Evolutionary conservation across 129 eudicot species (phyloP).

Genomic region (Artemisia annua): DNA sequence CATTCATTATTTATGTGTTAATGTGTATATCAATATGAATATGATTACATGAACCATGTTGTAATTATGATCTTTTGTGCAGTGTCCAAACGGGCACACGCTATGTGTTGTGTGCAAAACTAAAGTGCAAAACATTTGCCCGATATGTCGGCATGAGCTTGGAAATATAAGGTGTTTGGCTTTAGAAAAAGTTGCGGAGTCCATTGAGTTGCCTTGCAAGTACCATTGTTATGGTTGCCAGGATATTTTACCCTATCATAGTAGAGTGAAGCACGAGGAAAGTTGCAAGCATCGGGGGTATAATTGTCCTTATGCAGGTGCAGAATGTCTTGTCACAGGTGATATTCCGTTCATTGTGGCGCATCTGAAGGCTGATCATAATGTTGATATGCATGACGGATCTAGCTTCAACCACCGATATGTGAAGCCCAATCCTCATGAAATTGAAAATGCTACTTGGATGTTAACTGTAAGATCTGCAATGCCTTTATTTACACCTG

Average conservation of each 20-base stretch:
- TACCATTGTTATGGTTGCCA: conserved; percentile 55
- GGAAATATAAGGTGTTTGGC: conserved; percentile 71
- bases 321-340: conserved; percentile 53
- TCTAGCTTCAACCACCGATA: conserved; percentile 60
- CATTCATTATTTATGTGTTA: not conserved
- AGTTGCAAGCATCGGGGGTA: conserved; percentile 56
- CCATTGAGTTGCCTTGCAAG: conserved; percentile 60
- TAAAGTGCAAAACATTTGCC: conserved; percentile 54
- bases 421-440: conserved; percentile 57
- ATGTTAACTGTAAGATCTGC: conserved; percentile 57
- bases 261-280: conserved; percentile 49
- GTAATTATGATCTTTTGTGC: not conserved
- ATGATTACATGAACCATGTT: not conserved
- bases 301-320: conserved; percentile 65
- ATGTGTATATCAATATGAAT: not conserved
- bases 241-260: conserved; percentile 46
- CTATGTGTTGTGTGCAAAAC: conserved; percentile 51
- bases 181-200: conserved; percentile 61
- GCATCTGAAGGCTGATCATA: conserved; percentile 53
- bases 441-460: conserved; percentile 71
- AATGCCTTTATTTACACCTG: too few species aligned
- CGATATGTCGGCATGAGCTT: conserved; percentile 54
- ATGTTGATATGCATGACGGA: conserved; percentile 65
- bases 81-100: conserved; percentile 75
- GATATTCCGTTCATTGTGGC: conserved; percentile 54